These are phyloP conservation scores for Colletotrichum sp. DNA, from an alignment of 2,329 filamentous ascomycete genomes.

Conservation along the genomic window DNA sequence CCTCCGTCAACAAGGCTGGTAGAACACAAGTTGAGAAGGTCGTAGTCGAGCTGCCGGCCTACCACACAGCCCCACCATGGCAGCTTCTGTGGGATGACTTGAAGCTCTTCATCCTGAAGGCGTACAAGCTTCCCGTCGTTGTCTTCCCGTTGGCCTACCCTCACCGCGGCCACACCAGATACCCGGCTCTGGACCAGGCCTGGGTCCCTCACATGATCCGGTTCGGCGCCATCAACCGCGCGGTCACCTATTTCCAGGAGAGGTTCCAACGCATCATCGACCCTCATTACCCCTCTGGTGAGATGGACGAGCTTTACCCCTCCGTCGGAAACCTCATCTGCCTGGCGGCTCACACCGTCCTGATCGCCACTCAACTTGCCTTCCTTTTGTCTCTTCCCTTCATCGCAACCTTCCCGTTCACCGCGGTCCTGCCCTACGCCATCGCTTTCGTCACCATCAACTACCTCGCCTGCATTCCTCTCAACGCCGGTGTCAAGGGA, in stretches of 20 bases:
- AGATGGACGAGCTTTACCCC: constrained; percentile 10
- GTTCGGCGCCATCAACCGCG: not conserved
- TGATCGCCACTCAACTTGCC: not conserved
- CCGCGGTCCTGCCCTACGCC: not conserved
- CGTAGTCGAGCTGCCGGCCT: not conserved
- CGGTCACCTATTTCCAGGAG: not conserved
- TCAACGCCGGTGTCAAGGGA: not conserved
- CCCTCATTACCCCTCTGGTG: not conserved
- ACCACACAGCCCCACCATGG: constrained; percentile 3
- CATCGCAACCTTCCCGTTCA: not conserved
- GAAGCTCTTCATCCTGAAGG: not conserved
- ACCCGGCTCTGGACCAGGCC: not conserved
- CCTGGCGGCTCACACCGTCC: not conserved
- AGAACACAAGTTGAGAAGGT: not conserved
- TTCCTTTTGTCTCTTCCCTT: not conserved
- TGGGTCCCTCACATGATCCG: not conserved
- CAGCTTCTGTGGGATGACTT: not conserved
- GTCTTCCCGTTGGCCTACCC: not conserved
- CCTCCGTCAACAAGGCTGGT: not conserved
- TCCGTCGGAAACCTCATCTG: not conserved
- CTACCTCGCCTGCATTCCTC: not conserved
- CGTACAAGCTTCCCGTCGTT: not conserved
- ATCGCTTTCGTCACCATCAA: not conserved
- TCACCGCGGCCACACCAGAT: not conserved
- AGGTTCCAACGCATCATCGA: not conserved